Conservation (phyloP, 73 alveolate genomes). For the Stentor roeselii region DNA sequence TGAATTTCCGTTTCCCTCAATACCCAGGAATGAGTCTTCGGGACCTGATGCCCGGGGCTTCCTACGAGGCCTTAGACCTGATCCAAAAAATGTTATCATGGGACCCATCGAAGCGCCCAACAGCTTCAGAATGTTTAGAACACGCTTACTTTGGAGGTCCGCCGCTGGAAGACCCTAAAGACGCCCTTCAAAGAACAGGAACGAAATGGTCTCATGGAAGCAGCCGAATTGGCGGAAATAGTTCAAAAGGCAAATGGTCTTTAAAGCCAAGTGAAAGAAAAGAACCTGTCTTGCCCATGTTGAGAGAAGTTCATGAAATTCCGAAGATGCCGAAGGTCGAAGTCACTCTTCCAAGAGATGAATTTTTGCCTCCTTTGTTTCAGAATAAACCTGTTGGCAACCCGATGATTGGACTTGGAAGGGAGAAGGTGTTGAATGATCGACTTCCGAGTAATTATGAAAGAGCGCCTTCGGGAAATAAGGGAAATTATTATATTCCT, state of each 20-base stretch:
- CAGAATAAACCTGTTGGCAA: neutral
- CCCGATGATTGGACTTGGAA: neutral
- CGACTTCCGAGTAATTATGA: neutral
- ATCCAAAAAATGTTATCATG: conserved; percentile 38
- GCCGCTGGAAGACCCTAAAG: conserved; percentile 8
- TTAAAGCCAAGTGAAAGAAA: neutral
- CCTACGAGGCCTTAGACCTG: conserved; percentile 14
- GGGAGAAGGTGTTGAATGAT: neutral
- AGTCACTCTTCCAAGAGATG: neutral
- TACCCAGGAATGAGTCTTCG: conserved; percentile 57
- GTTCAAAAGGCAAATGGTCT: conserved; percentile 17
- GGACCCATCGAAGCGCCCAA: conserved; percentile 95
- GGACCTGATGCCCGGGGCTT: conserved; percentile 53
- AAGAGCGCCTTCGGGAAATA: neutral
- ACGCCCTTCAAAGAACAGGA: neutral
- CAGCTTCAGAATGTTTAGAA: conserved; percentile 83
- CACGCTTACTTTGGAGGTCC: conserved; percentile 72
- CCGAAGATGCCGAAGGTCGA: neutral
- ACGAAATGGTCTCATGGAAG: conserved; percentile 19
- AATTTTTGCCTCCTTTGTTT: neutral
- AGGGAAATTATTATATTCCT: neutral
- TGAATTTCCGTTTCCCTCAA: conserved; percentile 71
- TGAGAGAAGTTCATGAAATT: neutral
- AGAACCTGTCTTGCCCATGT: conserved; percentile 6
- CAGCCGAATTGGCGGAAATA: neutral